Base-by-base conservation (phyloP, 2,329 filamentous ascomycete genomes). In the Fusarium praegraminearum region DNA sequence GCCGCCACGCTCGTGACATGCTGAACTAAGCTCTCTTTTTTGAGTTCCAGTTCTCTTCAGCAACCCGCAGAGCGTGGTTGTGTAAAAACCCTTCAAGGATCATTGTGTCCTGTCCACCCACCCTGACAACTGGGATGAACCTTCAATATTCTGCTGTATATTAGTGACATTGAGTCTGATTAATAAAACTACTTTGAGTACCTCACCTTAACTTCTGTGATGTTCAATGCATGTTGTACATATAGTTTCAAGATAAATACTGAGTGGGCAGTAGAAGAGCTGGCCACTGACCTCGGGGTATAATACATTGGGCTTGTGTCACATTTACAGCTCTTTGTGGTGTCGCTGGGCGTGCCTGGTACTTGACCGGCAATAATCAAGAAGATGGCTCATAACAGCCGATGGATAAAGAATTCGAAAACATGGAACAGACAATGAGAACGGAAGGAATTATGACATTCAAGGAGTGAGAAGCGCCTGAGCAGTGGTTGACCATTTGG, bases 71-170 rank as follows among this genome's bases (percentile, higher is more conserved):
- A 72, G 65, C 65, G 65, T 73, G 70, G 54, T 58, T 64, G 58
- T 70, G 45, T 59, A 57, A 58, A 59, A 49, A 36, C 26, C 53
- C 50, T 62, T 62, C 56, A 70, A 71, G 69, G 67, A 65, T 53
- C 49, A 64, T 30, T 44, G 43, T 33, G 40, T 61, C 54, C 47
- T 47, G 59, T 51, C 49, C 18, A 51, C 7, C 15, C 7, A 38
- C 36, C 33, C 35, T n/a, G 49, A 51, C 49, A 51, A 44, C 57
- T 47, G 61, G 62, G 68, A 61, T 71, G 65, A 71, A 60, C 61
- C 43, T 71, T 63, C 57, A 72, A 65, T 69, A 57, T 75, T 75
- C 71, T 74, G 73, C 70, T 75, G 73, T 75, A 75, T 57, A 75
- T 74, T 75, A 72, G 51, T 69, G 69, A 73, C 72, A 67, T 68